Evolutionary conservation across 2,329 filamentous ascomycete species (phyloP), one percentile per base, ranked within the genome.

Genomic region (Davidsoniella eucalypti): DNA sequence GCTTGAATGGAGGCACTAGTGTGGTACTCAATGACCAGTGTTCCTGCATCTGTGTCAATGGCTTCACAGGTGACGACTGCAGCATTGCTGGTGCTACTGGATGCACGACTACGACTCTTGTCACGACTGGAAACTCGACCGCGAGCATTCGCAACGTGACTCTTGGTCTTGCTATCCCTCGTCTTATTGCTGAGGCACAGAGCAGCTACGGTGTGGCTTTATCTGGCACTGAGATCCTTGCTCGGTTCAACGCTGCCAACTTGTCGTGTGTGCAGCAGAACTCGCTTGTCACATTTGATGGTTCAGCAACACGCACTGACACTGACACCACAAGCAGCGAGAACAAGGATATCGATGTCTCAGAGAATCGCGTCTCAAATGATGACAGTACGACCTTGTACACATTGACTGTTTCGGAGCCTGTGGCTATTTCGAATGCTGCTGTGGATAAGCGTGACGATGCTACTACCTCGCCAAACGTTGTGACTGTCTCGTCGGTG

Each of bases 201-300:
- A 60, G 65, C 18, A 83, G 85, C 57, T 96, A 85, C 64, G 80
- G 79, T 2, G 75, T 98, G 43, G 76, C 84, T 0, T 73, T 98
- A 1, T 77, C 83, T 42, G 71, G 76, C 3, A 76, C 76, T 1
- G 72, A 72, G 6, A 75, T 96, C 47, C 66, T 94, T 50, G 78
- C 80, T 1, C 75, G 87, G 44, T 85, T 96, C 63, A 90, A 83
- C 58, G 66, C 72, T 5, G 76, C 75, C 29, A 82, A 82, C 55
- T 69, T 94, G 14, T 87, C 84, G 50, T 98, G 92, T 63, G 77
- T 78, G 7, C 78, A 81, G 0, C 83, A 95, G 62, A 96, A 96
- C 58, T 82, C 87, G 0, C 71, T 98, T 3, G 82, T 96, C 14
- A 87, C 84, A 0, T 94, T 95, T 62, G 76, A 84, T 57, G 82